Evolutionary conservation across 352 stramenopile species (phyloP).

Genomic region (Lagenidium giganteum): DNA sequence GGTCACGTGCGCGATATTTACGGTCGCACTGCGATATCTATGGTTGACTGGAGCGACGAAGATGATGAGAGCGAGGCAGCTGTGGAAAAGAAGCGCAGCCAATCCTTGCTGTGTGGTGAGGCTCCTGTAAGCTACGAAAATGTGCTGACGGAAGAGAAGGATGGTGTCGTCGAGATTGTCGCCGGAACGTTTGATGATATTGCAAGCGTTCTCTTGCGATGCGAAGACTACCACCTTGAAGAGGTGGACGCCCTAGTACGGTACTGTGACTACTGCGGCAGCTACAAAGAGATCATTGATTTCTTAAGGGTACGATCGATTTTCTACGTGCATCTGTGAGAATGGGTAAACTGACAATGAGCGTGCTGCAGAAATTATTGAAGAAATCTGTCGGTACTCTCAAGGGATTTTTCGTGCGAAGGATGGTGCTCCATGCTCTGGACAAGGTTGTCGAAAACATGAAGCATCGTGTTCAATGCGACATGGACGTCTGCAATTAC

Average conservation of each 20-base stretch:
- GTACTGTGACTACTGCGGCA: conserved; percentile 28
- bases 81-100: conserved; percentile 29
- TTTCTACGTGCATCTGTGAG: too few relatives aligned
- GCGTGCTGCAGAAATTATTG: conserved; percentile 37
- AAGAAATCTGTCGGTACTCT: conserved; percentile 16
- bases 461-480: conserved; percentile 63
- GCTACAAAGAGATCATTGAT: too few relatives aligned
- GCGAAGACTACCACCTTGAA: conserved; percentile 48
- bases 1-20: conserved; percentile 60
- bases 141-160: conserved; percentile 34
- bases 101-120: too few relatives aligned
- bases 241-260: conserved; percentile 63
- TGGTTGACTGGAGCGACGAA: conserved; percentile 32
- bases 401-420: conserved; percentile 47
- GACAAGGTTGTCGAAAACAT: conserved; percentile 74
- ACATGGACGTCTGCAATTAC: conserved; percentile 54
- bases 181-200: conserved; percentile 65
- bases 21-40: conserved; percentile 46
- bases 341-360: too few relatives aligned
- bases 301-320: too few relatives aligned
- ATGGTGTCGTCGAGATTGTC: conserved; percentile 39
- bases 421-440: conserved; percentile 70
- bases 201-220: conserved; percentile 43
- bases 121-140: too few relatives aligned
- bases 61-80: conserved; percentile 15